Conservation (phyloP, 441 rosid genomes). For the Adansonia madagascariensis region DNA sequence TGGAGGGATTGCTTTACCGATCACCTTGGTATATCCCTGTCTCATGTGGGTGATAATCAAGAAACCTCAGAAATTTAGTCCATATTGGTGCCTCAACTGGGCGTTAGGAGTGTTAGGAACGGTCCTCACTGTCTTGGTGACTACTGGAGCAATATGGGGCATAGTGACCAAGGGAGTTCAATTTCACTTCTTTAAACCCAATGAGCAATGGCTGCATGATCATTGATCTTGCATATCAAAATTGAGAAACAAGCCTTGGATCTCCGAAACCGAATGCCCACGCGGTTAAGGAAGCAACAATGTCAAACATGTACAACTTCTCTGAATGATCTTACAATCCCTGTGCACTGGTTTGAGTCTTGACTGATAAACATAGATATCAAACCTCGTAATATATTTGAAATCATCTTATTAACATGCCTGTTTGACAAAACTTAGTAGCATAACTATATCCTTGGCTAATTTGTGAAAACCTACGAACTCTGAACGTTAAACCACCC, state of each 20-base stretch:
- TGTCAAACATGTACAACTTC: not conserved
- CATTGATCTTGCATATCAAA: not conserved
- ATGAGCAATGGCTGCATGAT: not conserved
- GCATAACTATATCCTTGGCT: not conserved
- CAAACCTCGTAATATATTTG: not conserved
- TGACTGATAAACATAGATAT: not conserved
- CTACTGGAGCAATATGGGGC: slow-evolving; percentile 53
- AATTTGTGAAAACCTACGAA: not conserved
- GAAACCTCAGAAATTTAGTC: slow-evolving; percentile 41
- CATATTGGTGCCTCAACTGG: slow-evolving; percentile 46
- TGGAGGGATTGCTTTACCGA: slow-evolving; percentile 54
- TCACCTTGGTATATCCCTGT: slow-evolving; percentile 61
- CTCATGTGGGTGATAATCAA: slow-evolving; percentile 57
- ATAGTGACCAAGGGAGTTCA: slow-evolving; percentile 47
- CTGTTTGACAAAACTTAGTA: not conserved
- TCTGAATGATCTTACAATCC: not conserved
- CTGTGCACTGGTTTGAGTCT: not conserved
- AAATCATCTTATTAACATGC: not conserved
- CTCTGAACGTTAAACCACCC: not conserved
- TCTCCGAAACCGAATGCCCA: not conserved
- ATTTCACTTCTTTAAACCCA: slow-evolving; percentile 51
- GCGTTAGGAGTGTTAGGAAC: slow-evolving; percentile 42
- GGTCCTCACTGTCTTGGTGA: slow-evolving; percentile 41
- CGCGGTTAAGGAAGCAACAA: not conserved
- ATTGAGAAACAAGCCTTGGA: not conserved